Conservation (phyloP, 441 rosid species). For the Hura crepitans region DNA sequence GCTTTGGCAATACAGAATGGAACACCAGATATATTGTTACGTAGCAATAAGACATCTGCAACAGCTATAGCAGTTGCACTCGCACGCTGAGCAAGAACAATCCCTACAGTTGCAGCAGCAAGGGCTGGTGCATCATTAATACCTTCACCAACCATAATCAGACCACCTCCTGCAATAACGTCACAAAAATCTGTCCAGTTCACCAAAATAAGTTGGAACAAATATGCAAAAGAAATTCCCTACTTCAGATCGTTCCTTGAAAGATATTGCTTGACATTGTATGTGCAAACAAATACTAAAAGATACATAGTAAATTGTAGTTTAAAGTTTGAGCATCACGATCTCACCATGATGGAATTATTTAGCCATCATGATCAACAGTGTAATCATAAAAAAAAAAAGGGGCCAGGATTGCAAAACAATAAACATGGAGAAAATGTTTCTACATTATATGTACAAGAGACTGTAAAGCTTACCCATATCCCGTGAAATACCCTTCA, state of each 20-base stretch:
- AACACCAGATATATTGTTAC: slow-evolving; percentile 66
- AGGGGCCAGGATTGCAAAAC: too few species aligned
- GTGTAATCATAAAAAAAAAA: too few species aligned
- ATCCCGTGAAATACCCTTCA: slow-evolving; percentile 63
- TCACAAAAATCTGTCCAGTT: slow-evolving; percentile 14
- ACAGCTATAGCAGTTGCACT: slow-evolving; percentile 90
- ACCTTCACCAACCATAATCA: slow-evolving; percentile 94
- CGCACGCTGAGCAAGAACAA: slow-evolving; percentile 94
- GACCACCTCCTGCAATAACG: slow-evolving; percentile 71
- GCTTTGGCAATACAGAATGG: slow-evolving; percentile 87
- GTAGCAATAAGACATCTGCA: slow-evolving; percentile 72
- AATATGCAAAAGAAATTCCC: background rate
- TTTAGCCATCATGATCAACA: too few species aligned
- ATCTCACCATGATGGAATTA: background rate
- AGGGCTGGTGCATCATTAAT: slow-evolving; percentile 95
- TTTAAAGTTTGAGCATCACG: background rate
- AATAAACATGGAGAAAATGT: too few species aligned
- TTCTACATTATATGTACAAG: too few species aligned
- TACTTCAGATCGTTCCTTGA: slow-evolving; percentile 3
- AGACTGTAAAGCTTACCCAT: slow-evolving; percentile 47
- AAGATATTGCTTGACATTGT: slow-evolving; percentile 11
- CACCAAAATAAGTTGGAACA: background rate
- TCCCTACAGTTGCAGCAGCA: slow-evolving; percentile 92
- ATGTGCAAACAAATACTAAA: background rate
- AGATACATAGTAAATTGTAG: background rate